These are phyloP conservation scores for Nothophaeocryptopus gaeumannii DNA, from an alignment of 2,329 filamentous ascomycete genomes.

Conservation along the genomic window DNA sequence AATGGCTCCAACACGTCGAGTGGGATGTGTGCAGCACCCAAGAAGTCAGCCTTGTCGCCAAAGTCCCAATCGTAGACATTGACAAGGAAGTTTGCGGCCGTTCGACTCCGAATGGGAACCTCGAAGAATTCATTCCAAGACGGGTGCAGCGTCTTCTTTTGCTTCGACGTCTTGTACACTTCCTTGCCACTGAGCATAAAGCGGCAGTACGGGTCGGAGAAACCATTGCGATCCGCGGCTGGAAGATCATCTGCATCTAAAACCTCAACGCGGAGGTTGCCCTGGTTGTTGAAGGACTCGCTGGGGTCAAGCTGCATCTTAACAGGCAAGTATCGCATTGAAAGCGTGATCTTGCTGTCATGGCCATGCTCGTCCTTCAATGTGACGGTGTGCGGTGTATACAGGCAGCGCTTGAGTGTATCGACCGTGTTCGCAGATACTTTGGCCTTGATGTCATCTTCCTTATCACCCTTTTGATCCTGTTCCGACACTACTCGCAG, in stretches of 20 bases:
- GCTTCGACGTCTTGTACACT: constrained; percentile 89
- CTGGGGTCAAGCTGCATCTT: constrained; percentile 90
- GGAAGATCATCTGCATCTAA: constrained; percentile 85
- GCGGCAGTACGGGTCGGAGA: constrained; percentile 94
- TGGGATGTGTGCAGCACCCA: constrained; percentile 75
- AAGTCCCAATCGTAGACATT: constrained; percentile 96
- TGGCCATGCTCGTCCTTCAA: constrained; percentile 76
- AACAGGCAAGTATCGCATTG: constrained; percentile 90
- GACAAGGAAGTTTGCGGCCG: constrained; percentile 75
- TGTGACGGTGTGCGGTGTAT: constrained; percentile 81
- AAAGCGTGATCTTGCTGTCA: constrained; percentile 78
- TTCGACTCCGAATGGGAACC: constrained; percentile 75
- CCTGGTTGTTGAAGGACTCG: constrained; percentile 99
- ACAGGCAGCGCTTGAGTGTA: constrained; percentile 76
- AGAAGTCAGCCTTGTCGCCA: constrained; percentile 85
- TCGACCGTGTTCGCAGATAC: constrained; percentile 81
- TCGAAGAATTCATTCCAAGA: constrained; percentile 98
- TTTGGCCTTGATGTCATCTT: constrained; percentile 75
- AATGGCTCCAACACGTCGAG: constrained; percentile 83
- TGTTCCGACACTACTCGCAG: constrained; percentile 79
- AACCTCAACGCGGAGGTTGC: constrained; percentile 88
- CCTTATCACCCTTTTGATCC: constrained; percentile 66
- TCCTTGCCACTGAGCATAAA: constrained; percentile 87
- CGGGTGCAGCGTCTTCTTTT: constrained; percentile 95
- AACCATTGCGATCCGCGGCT: constrained; percentile 90